A percentile compares a stretch with the other conserved stretches of the same genome.
Conservation (phyloP, 2,329 filamentous ascomycete genomes). For the Fusarium sp. region DNA sequence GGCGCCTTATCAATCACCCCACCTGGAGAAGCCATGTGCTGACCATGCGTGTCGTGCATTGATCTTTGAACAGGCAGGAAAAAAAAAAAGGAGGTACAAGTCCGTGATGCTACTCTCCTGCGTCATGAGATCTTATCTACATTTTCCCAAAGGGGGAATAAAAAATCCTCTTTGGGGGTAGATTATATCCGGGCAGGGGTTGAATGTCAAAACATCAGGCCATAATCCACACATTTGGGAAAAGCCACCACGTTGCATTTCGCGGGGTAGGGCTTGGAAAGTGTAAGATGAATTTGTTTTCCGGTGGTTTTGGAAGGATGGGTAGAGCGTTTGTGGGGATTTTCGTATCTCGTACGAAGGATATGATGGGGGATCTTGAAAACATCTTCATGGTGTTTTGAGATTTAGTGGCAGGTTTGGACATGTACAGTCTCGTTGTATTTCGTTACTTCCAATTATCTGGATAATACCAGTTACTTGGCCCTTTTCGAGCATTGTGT, state of each 20-base stretch:
- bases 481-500: background rate
- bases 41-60: background rate
- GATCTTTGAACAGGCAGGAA: background rate
- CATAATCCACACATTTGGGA: slow-evolving; percentile 34
- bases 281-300: background rate
- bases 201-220: slow-evolving; percentile 39
- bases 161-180: background rate
- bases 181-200: background rate
- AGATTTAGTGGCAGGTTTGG: background rate
- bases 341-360: slow-evolving; percentile 5
- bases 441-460: background rate
- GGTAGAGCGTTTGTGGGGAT: slow-evolving; percentile 7
- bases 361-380: background rate
- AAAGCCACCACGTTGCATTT: slow-evolving; percentile 43
- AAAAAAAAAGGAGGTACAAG: background rate
- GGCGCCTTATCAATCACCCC: slow-evolving; percentile 33
- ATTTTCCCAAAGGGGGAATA: background rate
- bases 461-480: background rate
- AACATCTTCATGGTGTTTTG: background rate
- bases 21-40: slow-evolving; percentile 11
- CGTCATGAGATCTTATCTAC: background rate
- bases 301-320: slow-evolving; percentile 8
- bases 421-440: background rate
- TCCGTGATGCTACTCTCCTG: background rate
- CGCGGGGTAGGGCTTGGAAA: slow-evolving; percentile 37